phyloP scores from a whole-genome alignment of 2,329 filamentous ascomycete genomes.

The Cladosporium sp. region DNA sequence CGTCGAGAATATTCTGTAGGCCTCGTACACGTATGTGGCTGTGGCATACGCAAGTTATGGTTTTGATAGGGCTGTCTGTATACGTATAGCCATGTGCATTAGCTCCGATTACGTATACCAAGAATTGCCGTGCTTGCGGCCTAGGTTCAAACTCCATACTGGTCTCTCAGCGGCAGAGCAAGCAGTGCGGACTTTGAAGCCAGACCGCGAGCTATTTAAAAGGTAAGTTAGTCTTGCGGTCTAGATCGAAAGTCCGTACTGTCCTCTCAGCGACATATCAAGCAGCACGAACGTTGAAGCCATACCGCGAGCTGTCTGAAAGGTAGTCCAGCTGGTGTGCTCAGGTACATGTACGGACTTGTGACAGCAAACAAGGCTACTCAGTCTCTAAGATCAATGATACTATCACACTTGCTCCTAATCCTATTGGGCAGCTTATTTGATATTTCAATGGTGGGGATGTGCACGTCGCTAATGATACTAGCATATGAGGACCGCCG shows the following conservation, averaged over 20 bases:
- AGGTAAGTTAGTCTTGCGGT: no score
- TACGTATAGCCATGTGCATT: background rate
- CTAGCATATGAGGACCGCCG: background rate
- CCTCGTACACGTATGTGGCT: background rate
- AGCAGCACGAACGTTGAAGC: no score
- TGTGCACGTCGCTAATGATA: background rate
- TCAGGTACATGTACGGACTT: background rate
- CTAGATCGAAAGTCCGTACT: no score
- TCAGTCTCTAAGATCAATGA: background rate
- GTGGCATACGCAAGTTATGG: background rate
- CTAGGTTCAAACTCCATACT: no score
- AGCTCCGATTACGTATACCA: background rate
- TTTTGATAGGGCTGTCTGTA: background rate
- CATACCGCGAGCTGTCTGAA: no score
- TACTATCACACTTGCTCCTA: background rate
- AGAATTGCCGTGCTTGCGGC: background rate
- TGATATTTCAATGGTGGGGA: background rate
- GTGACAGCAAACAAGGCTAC: background rate
- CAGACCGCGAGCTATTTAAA: no score
- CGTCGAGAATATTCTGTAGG: background rate
- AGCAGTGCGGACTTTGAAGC: no score
- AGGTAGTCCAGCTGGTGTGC: no score
- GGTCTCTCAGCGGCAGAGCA: no score
- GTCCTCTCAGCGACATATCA: no score
- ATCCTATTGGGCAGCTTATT: no score